Evolutionary conservation across 208 protist genomes (phyloP).

Genomic region (Trypanosoma brucei): DNA sequence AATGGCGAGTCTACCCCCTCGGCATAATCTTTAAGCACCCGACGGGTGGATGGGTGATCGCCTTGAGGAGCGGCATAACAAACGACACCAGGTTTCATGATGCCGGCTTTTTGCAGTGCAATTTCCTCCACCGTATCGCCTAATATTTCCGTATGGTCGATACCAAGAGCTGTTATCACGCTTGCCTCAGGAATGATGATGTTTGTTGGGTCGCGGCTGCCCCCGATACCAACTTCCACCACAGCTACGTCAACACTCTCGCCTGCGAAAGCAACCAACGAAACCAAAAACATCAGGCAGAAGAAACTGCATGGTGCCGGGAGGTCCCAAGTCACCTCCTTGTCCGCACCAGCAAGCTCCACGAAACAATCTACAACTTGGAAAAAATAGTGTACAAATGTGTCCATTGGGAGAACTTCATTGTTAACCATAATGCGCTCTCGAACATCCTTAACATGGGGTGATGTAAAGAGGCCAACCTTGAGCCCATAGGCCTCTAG

Average conservation of each 20-base stretch:
- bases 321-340: conserved; percentile 48
- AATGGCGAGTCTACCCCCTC: conserved; percentile 38
- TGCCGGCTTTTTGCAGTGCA: conserved; percentile 91
- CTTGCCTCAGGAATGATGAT: conserved; percentile 77
- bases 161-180: conserved; percentile 89
- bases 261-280: conserved; percentile 65
- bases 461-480: conserved; percentile 90
- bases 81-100: conserved; percentile 82
- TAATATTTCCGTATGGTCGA: conserved; percentile 92
- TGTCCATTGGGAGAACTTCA: conserved; percentile 44
- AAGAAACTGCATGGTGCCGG: conserved; percentile 66
- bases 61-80: conserved; percentile 71
- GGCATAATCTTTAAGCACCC: conserved; percentile 51
- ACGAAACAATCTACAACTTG: conserved; percentile 53
- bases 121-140: conserved; percentile 93
- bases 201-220: conserved; percentile 91
- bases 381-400: conserved; percentile 79
- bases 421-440: conserved; percentile 85
- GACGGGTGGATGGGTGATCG: conserved; percentile 57
- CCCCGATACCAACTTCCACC: conserved; percentile 94
- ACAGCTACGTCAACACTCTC: conserved; percentile 89
- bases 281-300: conserved; percentile 83
- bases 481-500: conserved; percentile 79
- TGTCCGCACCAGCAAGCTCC: conserved; percentile 44
- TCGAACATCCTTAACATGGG: conserved; percentile 81